Evolutionary conservation across 331 rosid species (phyloP), one percentile per base, ranked within the genome.

Genomic region (Malus hybrid): DNA sequence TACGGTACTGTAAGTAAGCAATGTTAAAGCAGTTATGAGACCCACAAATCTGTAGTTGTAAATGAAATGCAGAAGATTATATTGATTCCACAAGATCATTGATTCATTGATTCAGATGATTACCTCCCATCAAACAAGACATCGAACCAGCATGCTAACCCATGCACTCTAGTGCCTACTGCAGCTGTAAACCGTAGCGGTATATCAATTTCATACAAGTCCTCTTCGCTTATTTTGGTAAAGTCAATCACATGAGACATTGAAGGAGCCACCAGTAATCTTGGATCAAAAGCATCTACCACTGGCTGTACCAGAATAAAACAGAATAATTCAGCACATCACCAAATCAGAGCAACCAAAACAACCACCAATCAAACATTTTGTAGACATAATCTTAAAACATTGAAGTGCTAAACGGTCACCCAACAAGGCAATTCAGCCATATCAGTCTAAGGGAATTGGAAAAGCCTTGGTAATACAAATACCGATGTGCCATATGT

Each of bases 71-170:
- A 24, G 36, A 56, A 29, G 20, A 50, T 58, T 6, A 13, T 28
- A 12, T 58, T 34, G 53, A 48, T 15, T 36, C 58, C 10, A 72
- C 24, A 48, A 34, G 12, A 50, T 39, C 67, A 29, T 42, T 75
- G 77, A 42, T 6, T 50, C 26, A 80, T 29, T 29, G 14, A 80
- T 64, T 65, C 58, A 60, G 77, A 62, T 52, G 29, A 20, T 80
- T 85, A 95, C 99, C 99, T 90, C 74, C 99, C 99, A 81, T 88
- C 85, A 81, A 95, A 95, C 61, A 95, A 79, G 68, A 95, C 99
- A 81, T 95, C 99, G 70, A 95, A 95, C 99, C 99, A 95, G 81
- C 99, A 95, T 22, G 99, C 97, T 78, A 95, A 75, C 67, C 99
- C 99, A 84, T 95, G 99, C 70, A 95, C 92, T 89, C 99, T 87